Conservation (phyloP, 2,329 filamentous ascomycete species). For the Clonostachys rhizophaga region DNA sequence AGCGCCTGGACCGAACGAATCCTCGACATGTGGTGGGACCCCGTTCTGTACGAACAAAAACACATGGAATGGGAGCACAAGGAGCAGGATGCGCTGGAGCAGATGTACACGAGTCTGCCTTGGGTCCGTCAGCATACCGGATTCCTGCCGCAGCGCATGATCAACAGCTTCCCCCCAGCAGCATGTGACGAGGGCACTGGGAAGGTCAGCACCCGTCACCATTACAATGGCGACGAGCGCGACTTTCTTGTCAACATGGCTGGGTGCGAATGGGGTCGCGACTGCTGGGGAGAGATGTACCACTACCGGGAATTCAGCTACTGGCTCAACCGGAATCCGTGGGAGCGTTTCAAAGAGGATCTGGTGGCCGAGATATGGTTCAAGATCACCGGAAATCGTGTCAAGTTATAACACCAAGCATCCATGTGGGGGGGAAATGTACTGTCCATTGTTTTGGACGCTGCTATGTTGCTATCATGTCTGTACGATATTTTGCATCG, state of each 20-base stretch:
- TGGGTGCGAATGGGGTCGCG: slow-evolving; percentile 91
- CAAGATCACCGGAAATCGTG: slow-evolving; percentile 57
- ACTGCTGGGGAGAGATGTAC: slow-evolving; percentile 99
- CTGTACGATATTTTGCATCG: background rate
- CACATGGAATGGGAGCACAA: slow-evolving; percentile 99
- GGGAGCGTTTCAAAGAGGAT: slow-evolving; percentile 73
- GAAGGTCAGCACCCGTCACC: slow-evolving; percentile 69
- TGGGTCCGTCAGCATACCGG: slow-evolving; percentile 88
- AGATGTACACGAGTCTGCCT: slow-evolving; percentile 85
- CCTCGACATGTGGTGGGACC: slow-evolving; percentile 97
- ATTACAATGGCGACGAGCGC: slow-evolving; percentile 79
- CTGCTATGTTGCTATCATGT: too few relatives aligned
- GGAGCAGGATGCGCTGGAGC: slow-evolving; percentile 92
- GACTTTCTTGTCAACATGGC: slow-evolving; percentile 99
- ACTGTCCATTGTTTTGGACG: background rate
- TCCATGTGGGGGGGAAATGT: background rate
- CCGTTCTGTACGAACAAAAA: slow-evolving; percentile 93
- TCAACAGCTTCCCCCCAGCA: slow-evolving; percentile 90
- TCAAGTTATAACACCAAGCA: slow-evolving; percentile 40
- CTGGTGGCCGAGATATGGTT: slow-evolving; percentile 56
- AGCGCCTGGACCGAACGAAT: slow-evolving; percentile 87
- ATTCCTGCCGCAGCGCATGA: slow-evolving; percentile 85
- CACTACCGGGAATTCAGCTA: slow-evolving; percentile 90
- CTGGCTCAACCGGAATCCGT: slow-evolving; percentile 76
- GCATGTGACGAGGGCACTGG: slow-evolving; percentile 70